phyloP scores from a whole-genome alignment of 2,329 filamentous ascomycete genomes.

The Penicillium vulpinum region DNA sequence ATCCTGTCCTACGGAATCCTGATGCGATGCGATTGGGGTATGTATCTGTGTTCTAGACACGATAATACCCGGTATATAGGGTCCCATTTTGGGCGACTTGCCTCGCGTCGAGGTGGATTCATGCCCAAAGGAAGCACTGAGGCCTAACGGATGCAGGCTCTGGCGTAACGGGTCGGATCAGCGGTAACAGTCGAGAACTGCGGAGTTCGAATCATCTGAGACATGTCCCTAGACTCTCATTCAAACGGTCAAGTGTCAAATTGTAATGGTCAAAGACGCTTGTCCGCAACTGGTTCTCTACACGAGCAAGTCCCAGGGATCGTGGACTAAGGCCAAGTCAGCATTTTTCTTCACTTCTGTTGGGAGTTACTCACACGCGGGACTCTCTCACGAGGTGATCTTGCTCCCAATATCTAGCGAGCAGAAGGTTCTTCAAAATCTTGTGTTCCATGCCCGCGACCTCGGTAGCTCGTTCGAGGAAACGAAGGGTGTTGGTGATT shows the following conservation, averaged over 20 bases:
- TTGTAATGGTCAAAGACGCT: slow-evolving; percentile 45
- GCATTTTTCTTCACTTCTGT: slow-evolving; percentile 13
- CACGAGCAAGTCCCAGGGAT: slow-evolving; percentile 28
- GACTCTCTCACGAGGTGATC: slow-evolving; percentile 32
- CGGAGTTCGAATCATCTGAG: slow-evolving; percentile 29
- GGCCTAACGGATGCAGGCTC: slow-evolving; percentile 19
- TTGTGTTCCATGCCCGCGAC: slow-evolving; percentile 47
- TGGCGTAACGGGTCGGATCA: slow-evolving; percentile 17
- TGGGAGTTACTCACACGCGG: slow-evolving; percentile 31
- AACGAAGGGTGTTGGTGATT: slow-evolving; percentile 49
- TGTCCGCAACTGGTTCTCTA: slow-evolving; percentile 33
- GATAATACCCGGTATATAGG: slow-evolving; percentile 5
- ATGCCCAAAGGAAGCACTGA: slow-evolving; percentile 24
- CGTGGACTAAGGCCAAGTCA: slow-evolving; percentile 32
- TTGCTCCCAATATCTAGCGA: slow-evolving; percentile 47
- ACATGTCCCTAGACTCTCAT: slow-evolving; percentile 51
- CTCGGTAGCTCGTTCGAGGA: slow-evolving; percentile 44
- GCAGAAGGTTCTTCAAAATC: slow-evolving; percentile 48
- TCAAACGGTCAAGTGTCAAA: slow-evolving; percentile 47
- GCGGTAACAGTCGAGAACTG: slow-evolving; percentile 7
- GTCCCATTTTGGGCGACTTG: slow-evolving; percentile 13
- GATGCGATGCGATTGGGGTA: slow-evolving; percentile 1
- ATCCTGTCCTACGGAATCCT: not conserved
- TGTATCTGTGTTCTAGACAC: slow-evolving; percentile 1
- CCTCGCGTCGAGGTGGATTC: slow-evolving; percentile 14